Evolutionary conservation across 345 rosid genomes (phyloP).

Genomic region (Laguncularia racemosa): DNA sequence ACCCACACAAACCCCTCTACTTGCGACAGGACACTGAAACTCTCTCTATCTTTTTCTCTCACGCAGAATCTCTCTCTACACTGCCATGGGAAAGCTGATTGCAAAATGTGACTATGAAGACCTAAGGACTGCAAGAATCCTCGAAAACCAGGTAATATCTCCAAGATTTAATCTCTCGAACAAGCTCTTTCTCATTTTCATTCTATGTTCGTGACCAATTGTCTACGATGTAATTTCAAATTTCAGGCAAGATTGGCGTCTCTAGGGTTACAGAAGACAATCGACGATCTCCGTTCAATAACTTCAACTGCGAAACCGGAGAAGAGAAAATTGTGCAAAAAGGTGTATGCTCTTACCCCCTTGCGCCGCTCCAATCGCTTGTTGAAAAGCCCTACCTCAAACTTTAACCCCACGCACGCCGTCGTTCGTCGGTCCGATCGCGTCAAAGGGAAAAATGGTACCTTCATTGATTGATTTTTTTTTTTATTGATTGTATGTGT

Average conservation of each 20-base stretch:
- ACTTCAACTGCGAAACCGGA: conserved; percentile 11
- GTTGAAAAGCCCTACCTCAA: not conserved
- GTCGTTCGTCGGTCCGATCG: conserved; percentile 17
- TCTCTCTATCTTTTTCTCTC: conserved; percentile 9
- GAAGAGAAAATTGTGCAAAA: conserved; percentile 9
- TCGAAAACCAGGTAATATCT: conserved; percentile 26
- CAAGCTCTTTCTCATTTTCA: not conserved
- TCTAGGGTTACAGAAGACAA: conserved; percentile 25
- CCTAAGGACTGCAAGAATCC: conserved; percentile 23
- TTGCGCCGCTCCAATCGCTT: conserved; percentile 29
- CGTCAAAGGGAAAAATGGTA: not conserved
- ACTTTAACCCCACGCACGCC: not conserved
- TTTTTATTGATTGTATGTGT: no score
- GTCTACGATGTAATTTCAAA: no score
- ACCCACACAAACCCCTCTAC: no score
- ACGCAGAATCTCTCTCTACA: conserved; percentile 3
- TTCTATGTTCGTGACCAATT: no score
- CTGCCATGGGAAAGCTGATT: conserved; percentile 9
- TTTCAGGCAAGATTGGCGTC: conserved; percentile 32
- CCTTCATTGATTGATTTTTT: no score
- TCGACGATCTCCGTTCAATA: conserved; percentile 21
- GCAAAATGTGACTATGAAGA: conserved; percentile 22
- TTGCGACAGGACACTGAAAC: not conserved
- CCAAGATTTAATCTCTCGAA: not conserved
- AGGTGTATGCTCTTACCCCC: not conserved